Conservation (phyloP, 2,329 filamentous ascomycete genomes). For the Fusarium sp. region DNA sequence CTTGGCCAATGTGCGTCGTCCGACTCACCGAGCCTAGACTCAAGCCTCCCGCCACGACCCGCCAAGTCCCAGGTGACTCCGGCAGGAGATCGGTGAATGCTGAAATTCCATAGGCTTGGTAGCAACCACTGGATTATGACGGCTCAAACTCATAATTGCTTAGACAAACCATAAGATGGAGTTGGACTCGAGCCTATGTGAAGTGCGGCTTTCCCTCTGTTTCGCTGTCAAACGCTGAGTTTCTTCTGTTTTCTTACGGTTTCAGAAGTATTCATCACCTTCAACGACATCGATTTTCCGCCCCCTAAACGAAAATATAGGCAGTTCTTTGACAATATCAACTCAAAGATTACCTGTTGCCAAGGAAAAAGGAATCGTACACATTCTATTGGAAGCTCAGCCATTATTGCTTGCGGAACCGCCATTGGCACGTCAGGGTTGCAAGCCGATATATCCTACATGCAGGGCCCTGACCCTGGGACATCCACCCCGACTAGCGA, state of each 20-base stretch:
- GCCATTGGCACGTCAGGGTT: constrained; percentile 17
- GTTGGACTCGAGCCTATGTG: constrained; percentile 16
- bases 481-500: constrained; percentile 9
- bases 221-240: background rate
- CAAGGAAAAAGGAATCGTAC: constrained; percentile 21
- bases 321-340: constrained; percentile 4
- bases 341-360: constrained; percentile 15
- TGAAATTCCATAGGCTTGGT: constrained; percentile 29
- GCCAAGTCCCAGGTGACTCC: constrained; percentile 34
- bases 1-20: constrained; percentile 26
- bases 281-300: constrained; percentile 3
- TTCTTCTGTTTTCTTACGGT: background rate
- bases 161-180: constrained; percentile 29
- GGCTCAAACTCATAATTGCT: constrained; percentile 35
- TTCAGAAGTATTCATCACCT: background rate
- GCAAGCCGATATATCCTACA: constrained; percentile 23
- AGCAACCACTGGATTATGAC: constrained; percentile 30
- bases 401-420: constrained; percentile 17
- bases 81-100: constrained; percentile 18
- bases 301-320: constrained; percentile 1
- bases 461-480: constrained; percentile 22
- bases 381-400: constrained; percentile 13
- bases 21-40: constrained; percentile 40
- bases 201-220: constrained; percentile 12
- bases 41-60: constrained; percentile 43